Base-by-base conservation (phyloP, 2,329 filamentous ascomycete species). In the Ascochyta lentis region DNA sequence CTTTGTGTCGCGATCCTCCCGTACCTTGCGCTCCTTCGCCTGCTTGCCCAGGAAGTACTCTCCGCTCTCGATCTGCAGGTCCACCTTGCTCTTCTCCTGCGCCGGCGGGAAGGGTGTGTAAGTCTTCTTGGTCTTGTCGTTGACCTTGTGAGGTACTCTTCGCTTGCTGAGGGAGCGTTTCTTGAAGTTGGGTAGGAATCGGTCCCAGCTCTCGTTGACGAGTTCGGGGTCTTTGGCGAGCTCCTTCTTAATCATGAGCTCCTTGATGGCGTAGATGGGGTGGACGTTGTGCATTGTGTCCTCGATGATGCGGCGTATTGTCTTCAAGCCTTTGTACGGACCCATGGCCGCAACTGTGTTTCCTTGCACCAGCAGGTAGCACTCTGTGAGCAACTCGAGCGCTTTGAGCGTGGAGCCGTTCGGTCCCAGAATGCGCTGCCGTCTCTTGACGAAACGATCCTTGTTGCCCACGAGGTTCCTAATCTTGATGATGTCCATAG, bases 71-170 rank as follows among this genome's bases (percentile, higher is more conserved):
- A 99, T 96, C 84, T 99, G 94, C 77, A 92, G 79, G 78, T 99
- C 95, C 68, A 99, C 86, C 86, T 98, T 99, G 86, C 93, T 97
- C 90, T 96, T 96, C 83, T 99, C 94, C 64, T 93, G 92, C 39
- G 92, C 86, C 6, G 95, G 95, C 44, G 95, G 95, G 87, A 99
- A 99, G 9, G 95, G 94, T 63, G 96, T 99, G 82, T 97, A 99
- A 12, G 83, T 78, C 84, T 96, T 98, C 85, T 94, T 96, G 73
- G 82, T 78, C 84, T 99, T 99, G 82, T 99, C 93, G 49, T 86
- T 92, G 73, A 99, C 88, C 71, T 91, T 92, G 82, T 86, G 86
- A 0, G 95, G 96, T 67, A 88, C 86, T 65, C 86, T 86, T 64
- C 95, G 85, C 80, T 92, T 93, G 80, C 86, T 92, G 63, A 98